Evolutionary conservation across 2,329 filamentous ascomycete genomes (phyloP), one percentile per base, ranked within the genome.

Genomic region (Cercospora sp.): DNA sequence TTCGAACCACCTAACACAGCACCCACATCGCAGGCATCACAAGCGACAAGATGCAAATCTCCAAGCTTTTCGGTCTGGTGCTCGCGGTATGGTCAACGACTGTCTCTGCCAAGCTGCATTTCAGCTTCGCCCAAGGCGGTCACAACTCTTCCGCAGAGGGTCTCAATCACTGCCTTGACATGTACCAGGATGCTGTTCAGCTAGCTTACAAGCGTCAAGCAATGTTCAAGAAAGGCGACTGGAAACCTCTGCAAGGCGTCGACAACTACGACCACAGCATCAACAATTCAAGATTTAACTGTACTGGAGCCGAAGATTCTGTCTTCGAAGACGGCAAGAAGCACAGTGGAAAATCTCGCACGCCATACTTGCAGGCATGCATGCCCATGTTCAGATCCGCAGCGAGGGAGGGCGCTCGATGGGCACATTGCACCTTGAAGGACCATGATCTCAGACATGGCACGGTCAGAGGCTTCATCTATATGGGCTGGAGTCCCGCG

Each of bases 401-500:
- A 9, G 53, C 53, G 28, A 16, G 8, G 2, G 26, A 18, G 8
- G 53, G 53, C 13, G 53, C 53, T 30, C 53, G 26, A 30, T 58
- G 53, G 53, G 53, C 53, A 31, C 53, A 58, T 58, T 58, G 53
- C n/a, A 28, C 53, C 7, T 28, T 58, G 10, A 5, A n/a, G 13
- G 53, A 58, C 30, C 23, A 3, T 2, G 53, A 58, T 28, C n/a
- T 58, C 28, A 58, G 26, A 18, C 8, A 9, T 2, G 53, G 53
- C 7, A 30, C 26, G 16, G 20, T 26, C 16, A 13, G 8, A 12
- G 53, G 53, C 23, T n/a, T 10, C 8, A 33, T 58, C 13, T 58
- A 33, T n/a, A 58, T 58, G 53, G 53, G 53, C 26, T 58, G 53
- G 53, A 58, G 53, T 58, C 53, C 53, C 20, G 26, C 23, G 53